These are phyloP conservation scores for Sugiyamaella grinbergsii DNA, from an alignment of 1,139 yeast species.

Conservation along the genomic window DNA sequence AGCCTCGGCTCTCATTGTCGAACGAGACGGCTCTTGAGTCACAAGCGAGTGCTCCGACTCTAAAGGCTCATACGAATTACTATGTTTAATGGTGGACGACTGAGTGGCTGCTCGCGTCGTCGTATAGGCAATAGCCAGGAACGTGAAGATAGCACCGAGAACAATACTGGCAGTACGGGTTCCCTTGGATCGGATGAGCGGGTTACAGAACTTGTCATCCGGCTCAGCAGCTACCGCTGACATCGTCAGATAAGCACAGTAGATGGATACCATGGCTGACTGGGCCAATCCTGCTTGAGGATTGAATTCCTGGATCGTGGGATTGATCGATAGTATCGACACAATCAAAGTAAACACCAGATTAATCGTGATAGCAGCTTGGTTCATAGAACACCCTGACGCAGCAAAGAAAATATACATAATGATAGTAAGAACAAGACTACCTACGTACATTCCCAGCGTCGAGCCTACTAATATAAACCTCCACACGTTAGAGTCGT, in stretches of 20 bases:
- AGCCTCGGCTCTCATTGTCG: slow-evolving; percentile 84
- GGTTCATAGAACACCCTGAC: slow-evolving; percentile 87
- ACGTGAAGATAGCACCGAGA: slow-evolving; percentile 90
- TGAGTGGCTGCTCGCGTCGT: slow-evolving; percentile 89
- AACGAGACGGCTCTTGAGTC: slow-evolving; percentile 62
- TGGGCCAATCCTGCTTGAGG: slow-evolving; percentile 97
- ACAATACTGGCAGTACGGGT: slow-evolving; percentile 88
- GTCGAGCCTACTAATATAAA: slow-evolving; percentile 84
- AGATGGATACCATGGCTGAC: slow-evolving; percentile 91
- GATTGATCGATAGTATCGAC: slow-evolving; percentile 73
- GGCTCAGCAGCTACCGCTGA: slow-evolving; percentile 97
- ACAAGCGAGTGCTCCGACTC: slow-evolving; percentile 44
- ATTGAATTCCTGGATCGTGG: slow-evolving; percentile 84
- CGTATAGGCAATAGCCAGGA: slow-evolving; percentile 93
- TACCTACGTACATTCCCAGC: slow-evolving; percentile 73
- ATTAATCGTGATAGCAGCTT: slow-evolving; percentile 80
- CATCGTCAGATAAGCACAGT: slow-evolving; percentile 88
- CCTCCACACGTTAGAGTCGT: slow-evolving; percentile 85
- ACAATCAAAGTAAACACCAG: slow-evolving; percentile 63
- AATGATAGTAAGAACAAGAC: slow-evolving; percentile 67
- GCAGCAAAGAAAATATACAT: slow-evolving; percentile 87
- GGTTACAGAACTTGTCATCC: slow-evolving; percentile 89
- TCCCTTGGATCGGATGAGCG: slow-evolving; percentile 82
- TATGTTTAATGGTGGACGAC: slow-evolving; percentile 35
- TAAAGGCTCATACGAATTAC: slow-evolving; percentile 39